Evolutionary conservation across 108 stramenopile genomes (phyloP).

Genomic region (Discostella pseudostelligera): DNA sequence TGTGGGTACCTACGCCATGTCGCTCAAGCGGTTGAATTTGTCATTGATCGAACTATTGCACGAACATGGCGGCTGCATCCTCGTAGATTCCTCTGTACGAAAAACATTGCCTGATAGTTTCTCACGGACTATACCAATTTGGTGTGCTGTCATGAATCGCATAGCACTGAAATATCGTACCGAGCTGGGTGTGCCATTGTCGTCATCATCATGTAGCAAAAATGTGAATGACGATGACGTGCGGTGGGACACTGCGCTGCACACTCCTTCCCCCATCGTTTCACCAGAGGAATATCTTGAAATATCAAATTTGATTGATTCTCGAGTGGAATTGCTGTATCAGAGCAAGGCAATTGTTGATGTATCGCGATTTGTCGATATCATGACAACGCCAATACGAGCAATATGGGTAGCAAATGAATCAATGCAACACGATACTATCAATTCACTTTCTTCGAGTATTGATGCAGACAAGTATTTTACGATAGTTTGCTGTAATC

Average conservation of each 20-base stretch:
- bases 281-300: slow-evolving; percentile 46
- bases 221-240: background rate
- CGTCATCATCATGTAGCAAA: background rate
- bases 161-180: slow-evolving; percentile 45
- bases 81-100: slow-evolving; percentile 71
- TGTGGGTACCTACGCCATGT: slow-evolving; percentile 50
- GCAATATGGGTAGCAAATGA: slow-evolving; percentile 29
- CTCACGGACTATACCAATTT: slow-evolving; percentile 75
- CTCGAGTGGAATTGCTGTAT: slow-evolving; percentile 56
- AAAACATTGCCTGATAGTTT: slow-evolving; percentile 72
- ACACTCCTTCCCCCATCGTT: slow-evolving; percentile 56
- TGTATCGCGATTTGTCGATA: slow-evolving; percentile 21
- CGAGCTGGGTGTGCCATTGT: slow-evolving; percentile 9
- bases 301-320: slow-evolving; percentile 51
- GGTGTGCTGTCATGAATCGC: slow-evolving; percentile 71
- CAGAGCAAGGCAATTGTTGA: slow-evolving; percentile 60
- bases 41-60: slow-evolving; percentile 42
- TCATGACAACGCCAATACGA: slow-evolving; percentile 29
- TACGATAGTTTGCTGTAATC: slow-evolving; percentile 57
- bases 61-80: slow-evolving; percentile 27
- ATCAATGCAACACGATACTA: slow-evolving; percentile 8
- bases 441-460: background rate
- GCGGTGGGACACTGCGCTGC: slow-evolving; percentile 50
- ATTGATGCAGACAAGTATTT: slow-evolving; percentile 28
- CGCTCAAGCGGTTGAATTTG: slow-evolving; percentile 67